Base-by-base conservation (phyloP, 192 early-diverging fungal species). In the Coemansia sp. region DNA sequence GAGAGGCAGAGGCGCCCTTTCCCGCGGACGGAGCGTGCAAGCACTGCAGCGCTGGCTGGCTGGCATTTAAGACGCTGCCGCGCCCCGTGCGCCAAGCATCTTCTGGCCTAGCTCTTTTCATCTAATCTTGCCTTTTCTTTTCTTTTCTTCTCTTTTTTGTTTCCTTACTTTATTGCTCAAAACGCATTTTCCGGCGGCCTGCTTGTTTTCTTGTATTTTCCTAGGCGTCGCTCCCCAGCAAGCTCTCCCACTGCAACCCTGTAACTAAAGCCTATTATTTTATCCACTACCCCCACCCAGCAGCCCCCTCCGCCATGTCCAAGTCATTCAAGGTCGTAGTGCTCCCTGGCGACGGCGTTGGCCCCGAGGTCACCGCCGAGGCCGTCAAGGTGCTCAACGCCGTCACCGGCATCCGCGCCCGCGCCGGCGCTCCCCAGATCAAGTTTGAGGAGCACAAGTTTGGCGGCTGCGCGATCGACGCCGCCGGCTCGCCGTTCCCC, bases 291-390 rank as follows among this genome's bases (percentile, higher is more conserved):
- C 5, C 30, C 5, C 30, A 32, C 30, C 11, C 30, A 32, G 6
- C 5, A 32, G 30, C 35, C 5, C 3, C 25, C 39, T 9, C 24
- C 9, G 42, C 38, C 22, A 75, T 75, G 72, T 41, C 73, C 27
- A 70, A 69, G 44, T 49, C 69, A 29, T 72, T 59, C 57, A 80
- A 80, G 43, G 80, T 90, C 44, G 85, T 91, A 18, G 81, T 93
- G 34, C 79, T 94, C 42, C 85, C 89, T 53, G 95, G 95, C 50
- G 96, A 99, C 67, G 94, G 95, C 47, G 85, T 95, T 47, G 96
- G 96, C 27, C 96, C 96, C 25, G 96, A 99, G 65, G 89, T 97
- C 34, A 86, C 90, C 43, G 83, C 80, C 15, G 90, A 99, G 65
- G 96, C 92, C 29, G 76, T 87, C 70, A 90, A 89, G 56, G 86